These are phyloP conservation scores for Brachypodium distachyon DNA, from an alignment of 202 grass and related monocot species.

Conservation along the genomic window DNA sequence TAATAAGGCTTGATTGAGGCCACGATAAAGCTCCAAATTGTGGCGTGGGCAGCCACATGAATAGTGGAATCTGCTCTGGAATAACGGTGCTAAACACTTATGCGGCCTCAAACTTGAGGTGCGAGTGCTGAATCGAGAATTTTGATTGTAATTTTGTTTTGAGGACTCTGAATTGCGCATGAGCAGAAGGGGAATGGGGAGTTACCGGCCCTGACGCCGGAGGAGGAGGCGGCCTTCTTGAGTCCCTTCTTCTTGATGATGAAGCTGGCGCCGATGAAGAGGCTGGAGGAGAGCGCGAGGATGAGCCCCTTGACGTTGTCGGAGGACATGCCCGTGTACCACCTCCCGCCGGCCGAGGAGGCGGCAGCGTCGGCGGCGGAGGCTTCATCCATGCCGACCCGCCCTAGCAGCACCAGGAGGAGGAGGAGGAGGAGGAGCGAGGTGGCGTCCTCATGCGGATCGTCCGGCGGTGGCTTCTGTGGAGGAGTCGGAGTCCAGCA, in stretches of 20 bases:
- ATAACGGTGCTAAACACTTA: not conserved
- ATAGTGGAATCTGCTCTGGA: not conserved
- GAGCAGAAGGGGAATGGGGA: not conserved
- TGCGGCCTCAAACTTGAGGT: no score
- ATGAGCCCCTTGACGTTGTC: constrained; percentile 60
- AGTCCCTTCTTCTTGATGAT: constrained; percentile 77
- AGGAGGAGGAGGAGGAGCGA: not conserved
- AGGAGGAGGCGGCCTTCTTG: constrained; percentile 53
- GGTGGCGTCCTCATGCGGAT: constrained; percentile 5
- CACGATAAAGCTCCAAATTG: not conserved
- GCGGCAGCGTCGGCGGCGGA: not conserved
- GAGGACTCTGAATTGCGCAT: not conserved
- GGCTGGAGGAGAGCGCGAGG: constrained; percentile 57
- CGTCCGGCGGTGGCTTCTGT: not conserved
- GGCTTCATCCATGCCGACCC: constrained; percentile 20
- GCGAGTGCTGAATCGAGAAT: not conserved
- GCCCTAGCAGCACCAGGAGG: not conserved
- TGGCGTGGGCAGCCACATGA: not conserved
- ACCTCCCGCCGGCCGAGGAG: constrained; percentile 13
- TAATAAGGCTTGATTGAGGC: not conserved
- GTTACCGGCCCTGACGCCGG: constrained; percentile 49
- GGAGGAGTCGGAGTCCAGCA: no score
- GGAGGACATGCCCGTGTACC: constrained; percentile 54
- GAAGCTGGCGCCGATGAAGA: constrained; percentile 71
- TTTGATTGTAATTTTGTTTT: no score